A percentile compares a stretch with the other conserved stretches of the same genome.
These are phyloP conservation scores for Trametes cinnabarina DNA, from an alignment of 768 basidiomycete species.

Conservation along the genomic window DNA sequence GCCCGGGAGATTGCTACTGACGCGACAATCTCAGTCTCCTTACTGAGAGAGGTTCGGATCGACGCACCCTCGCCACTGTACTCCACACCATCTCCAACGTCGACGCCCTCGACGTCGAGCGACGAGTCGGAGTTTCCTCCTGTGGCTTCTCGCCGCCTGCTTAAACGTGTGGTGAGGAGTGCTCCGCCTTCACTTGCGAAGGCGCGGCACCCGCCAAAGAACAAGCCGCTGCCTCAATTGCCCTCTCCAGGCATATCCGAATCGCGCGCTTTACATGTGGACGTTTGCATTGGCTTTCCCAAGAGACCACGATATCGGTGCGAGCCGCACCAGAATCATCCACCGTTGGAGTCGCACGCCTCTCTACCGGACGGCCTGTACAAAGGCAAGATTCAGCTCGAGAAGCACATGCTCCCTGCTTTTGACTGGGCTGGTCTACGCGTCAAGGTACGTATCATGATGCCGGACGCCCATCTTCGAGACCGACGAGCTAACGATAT, in stretches of 20 bases:
- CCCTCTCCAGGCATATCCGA: slow-evolving; percentile 35
- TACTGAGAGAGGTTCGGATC: slow-evolving; percentile 59
- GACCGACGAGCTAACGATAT: too few species aligned
- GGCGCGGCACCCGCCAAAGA: slow-evolving; percentile 1
- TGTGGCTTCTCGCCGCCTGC: slow-evolving; percentile 25
- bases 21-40: slow-evolving; percentile 66
- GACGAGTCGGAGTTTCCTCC: slow-evolving; percentile 40
- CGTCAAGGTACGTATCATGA: slow-evolving; percentile 52
- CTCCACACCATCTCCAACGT: slow-evolving; percentile 40
- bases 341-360: slow-evolving; percentile 44
- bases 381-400: slow-evolving; percentile 55
- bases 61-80: slow-evolving; percentile 36
- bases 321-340: slow-evolving; percentile 39
- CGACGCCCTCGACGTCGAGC: slow-evolving; percentile 38
- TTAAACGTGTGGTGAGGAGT: slow-evolving; percentile 33
- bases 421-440: slow-evolving; percentile 66
- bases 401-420: slow-evolving; percentile 59
- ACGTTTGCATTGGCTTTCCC: slow-evolving; percentile 65
- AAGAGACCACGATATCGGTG: slow-evolving; percentile 57
- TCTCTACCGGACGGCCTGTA: slow-evolving; percentile 66
- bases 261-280: slow-evolving; percentile 45
- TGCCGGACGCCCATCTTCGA: too few species aligned
- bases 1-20: slow-evolving; percentile 67
- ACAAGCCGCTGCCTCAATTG: slow-evolving; percentile 30
- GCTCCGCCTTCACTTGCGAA: slow-evolving; percentile 18